These are phyloP conservation scores for Cystobasidiaceae sp. DNA, from an alignment of 1,284 basidiomycete species.

Conservation along the genomic window DNA sequence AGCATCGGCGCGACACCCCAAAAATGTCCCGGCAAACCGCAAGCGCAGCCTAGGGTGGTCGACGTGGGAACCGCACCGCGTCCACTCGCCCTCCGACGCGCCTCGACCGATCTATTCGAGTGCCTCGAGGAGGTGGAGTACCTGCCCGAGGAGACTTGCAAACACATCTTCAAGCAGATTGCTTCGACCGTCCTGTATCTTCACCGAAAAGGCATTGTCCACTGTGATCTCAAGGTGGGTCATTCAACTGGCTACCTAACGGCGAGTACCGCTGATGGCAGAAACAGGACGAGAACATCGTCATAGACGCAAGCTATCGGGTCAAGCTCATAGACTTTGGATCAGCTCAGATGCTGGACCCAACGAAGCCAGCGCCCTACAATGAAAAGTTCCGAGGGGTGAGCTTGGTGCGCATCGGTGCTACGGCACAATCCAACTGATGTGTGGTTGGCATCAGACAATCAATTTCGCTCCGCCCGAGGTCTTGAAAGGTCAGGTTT, in stretches of 20 bases:
- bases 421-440: too few species aligned
- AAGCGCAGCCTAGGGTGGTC: background rate
- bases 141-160: conserved; percentile 67
- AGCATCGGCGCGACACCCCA: background rate
- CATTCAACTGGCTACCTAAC: background rate
- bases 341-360: conserved; percentile 71
- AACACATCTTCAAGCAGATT: conserved; percentile 77
- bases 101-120: conserved; percentile 86
- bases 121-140: conserved; percentile 83
- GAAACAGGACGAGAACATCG: conserved; percentile 70
- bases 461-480: conserved; percentile 66
- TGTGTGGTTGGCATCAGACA: too few species aligned
- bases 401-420: background rate
- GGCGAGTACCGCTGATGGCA: background rate
- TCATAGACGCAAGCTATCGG: conserved; percentile 62
- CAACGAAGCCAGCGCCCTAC: conserved; percentile 53
- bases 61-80: conserved; percentile 27
- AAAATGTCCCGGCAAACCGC: background rate
- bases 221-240: conserved; percentile 75
- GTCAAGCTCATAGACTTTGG: conserved; percentile 94
- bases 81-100: conserved; percentile 58
- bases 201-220: conserved; percentile 69
- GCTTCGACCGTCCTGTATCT: conserved; percentile 78
- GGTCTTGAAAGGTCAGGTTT: conserved; percentile 65
- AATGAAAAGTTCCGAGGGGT: conserved; percentile 63